Base-by-base conservation (phyloP, 2,329 filamentous ascomycete species). In the Mariannaea elegans region DNA sequence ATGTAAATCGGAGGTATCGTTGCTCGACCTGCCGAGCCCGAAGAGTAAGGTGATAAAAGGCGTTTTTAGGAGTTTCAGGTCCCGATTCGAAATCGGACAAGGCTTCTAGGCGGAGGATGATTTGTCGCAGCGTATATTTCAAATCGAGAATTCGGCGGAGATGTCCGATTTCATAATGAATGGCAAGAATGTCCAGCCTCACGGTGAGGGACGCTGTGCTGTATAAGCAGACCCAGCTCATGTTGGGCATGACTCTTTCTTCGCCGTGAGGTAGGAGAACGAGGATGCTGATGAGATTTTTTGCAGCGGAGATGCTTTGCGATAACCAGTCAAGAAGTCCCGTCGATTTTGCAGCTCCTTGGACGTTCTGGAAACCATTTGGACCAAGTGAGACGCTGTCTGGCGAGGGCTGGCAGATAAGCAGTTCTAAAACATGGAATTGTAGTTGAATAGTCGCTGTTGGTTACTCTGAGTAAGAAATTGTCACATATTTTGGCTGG, bases 191-290 rank as follows among this genome's bases (percentile, higher is more conserved):
- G 34, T 75, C 73, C n/a, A 75, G 63, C 3, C 73, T 63, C 7
- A 71, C 71, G 1, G 71, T 65, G 0, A 75, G 47, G 0, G 73
- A 74, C 0, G 73, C 62, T 3, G 69, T 71, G 16, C 73, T 75
- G 24, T 75, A 71, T 1, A 75, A 34, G 59, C 70, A 72, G 29
- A 75, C 67, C 73, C 73, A 75, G 10, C 68, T 68, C 1, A 72
- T 67, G 16, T 75, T 75, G 3, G 71, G 66, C 32, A 75, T 65
- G 1, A 59, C 56, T 1, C 64, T 61, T 48, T 75, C 72, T 27
- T 72, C 71, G 1, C 68, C 71, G 13, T 63, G 59, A 1, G 72
- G 69, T 1, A 74, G 63, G 1, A 68, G 58, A 13, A 75, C 63
- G 1, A 73, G 61, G 1, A 73, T 61, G 16, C 66, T 72, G 0